Conservation (phyloP, 2,329 filamentous ascomycete genomes). For the Alternaria ventricosa region DNA sequence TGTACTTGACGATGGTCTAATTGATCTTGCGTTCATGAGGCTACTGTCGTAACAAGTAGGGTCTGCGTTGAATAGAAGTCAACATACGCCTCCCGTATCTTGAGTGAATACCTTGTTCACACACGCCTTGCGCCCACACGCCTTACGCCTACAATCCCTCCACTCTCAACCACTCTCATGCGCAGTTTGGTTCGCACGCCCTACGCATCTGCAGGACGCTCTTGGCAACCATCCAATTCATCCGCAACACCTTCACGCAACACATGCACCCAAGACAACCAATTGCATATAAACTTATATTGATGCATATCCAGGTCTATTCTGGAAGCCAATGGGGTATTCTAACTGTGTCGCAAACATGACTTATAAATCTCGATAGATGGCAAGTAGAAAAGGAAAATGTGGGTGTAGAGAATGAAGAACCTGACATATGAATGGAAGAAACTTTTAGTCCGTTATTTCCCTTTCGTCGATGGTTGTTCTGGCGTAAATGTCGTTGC, state of each 20-base stretch:
- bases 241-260: background rate
- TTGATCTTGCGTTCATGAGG: background rate
- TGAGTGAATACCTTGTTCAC: background rate
- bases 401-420: background rate
- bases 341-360: background rate
- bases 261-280: background rate
- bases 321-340: background rate
- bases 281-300: background rate
- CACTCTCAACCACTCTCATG: background rate
- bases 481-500: constrained; percentile 14
- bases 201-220: background rate
- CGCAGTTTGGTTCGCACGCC: background rate
- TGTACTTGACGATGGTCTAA: background rate
- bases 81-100: background rate
- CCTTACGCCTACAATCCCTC: background rate
- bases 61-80: background rate
- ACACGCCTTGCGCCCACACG: background rate
- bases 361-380: background rate
- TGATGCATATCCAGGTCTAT: background rate
- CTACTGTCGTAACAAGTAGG: background rate
- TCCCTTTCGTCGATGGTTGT: constrained; percentile 3
- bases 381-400: background rate
- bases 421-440: background rate
- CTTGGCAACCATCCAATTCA: background rate
- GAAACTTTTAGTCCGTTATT: background rate